Percentiles rank a stretch among this genome's conserved stretches.
phyloP scores from a whole-genome alignment of 176 grass and related monocot species.

The Bothriochloa decipiens region DNA sequence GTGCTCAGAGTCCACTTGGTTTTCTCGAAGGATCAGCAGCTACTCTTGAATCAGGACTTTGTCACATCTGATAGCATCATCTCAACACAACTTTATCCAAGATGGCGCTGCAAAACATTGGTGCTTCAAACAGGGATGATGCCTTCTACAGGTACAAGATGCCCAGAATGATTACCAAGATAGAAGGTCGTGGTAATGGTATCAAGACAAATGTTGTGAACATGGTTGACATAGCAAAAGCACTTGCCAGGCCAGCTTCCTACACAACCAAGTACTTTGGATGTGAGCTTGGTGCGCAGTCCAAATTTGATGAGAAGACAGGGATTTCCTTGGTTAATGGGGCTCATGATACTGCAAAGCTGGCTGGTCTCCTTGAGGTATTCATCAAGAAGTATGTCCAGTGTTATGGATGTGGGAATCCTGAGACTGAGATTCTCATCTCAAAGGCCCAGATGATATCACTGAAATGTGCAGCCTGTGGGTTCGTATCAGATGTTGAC shows the following conservation, averaged over 20 bases:
- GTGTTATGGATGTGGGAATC: conserved; percentile 82
- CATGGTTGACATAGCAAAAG: conserved; percentile 84
- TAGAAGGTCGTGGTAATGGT: conserved; percentile 76
- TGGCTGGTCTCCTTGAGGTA: conserved; percentile 81
- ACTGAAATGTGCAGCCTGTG: conserved; percentile 89
- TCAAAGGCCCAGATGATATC: conserved; percentile 69
- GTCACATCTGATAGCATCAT: conserved; percentile 33
- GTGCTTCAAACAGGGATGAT: conserved; percentile 82
- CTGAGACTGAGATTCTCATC: conserved; percentile 81
- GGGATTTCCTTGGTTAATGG: conserved; percentile 73
- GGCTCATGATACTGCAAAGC: conserved; percentile 80
- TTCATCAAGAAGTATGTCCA: conserved; percentile 96
- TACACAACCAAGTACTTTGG: conserved; percentile 86
- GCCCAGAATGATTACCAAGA: conserved; percentile 84
- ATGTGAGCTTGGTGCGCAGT: conserved; percentile 70
- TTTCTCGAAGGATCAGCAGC: conserved; percentile 29
- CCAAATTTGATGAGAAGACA: conserved; percentile 71
- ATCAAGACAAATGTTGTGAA: conserved; percentile 89
- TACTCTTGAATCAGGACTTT: not conserved
- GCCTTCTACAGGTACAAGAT: conserved; percentile 98
- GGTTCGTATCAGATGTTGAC: conserved; percentile 80
- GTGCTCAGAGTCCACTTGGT: not conserved
- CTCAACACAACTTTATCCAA: conserved; percentile 26
- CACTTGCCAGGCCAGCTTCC: conserved; percentile 69
- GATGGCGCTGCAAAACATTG: conserved; percentile 91